These are phyloP conservation scores for Aspergillus nanangensis DNA, from an alignment of 495 filamentous ascomycete species.

Conservation along the genomic window DNA sequence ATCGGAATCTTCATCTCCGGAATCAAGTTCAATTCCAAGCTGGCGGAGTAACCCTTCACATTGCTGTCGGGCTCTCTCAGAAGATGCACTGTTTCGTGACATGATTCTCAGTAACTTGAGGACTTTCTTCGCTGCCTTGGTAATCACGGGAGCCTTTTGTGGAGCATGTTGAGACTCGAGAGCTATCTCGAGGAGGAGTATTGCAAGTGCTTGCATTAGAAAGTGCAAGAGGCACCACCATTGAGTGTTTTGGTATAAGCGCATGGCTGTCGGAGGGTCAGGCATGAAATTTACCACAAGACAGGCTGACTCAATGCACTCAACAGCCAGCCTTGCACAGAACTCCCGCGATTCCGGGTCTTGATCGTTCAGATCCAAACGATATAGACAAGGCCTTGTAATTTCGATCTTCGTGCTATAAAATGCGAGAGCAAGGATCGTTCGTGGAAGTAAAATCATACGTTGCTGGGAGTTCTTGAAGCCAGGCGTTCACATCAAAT, in stretches of 20 bases:
- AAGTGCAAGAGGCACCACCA: constrained; percentile 66
- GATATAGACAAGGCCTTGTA: constrained; percentile 57
- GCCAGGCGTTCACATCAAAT: constrained; percentile 36
- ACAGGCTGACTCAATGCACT: constrained; percentile 56
- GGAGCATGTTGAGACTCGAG: constrained; percentile 52
- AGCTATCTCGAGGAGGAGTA: constrained; percentile 56
- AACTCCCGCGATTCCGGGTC: constrained; percentile 40
- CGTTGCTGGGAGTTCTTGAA: constrained; percentile 31
- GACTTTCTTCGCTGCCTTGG: constrained; percentile 50
- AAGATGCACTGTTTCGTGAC: constrained; percentile 39
- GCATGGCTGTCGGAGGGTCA: constrained; percentile 28
- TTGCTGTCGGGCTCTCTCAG: constrained; percentile 47
- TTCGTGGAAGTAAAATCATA: constrained; percentile 38
- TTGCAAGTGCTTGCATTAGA: constrained; percentile 55
- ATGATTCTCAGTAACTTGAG: constrained; percentile 49
- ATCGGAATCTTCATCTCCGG: neutral
- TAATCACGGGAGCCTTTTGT: constrained; percentile 43
- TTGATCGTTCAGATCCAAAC: constrained; percentile 34
- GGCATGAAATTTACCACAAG: constrained; percentile 51
- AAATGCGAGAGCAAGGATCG: constrained; percentile 50
- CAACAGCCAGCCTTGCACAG: constrained; percentile 46
- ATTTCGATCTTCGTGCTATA: constrained; percentile 57
- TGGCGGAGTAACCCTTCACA: constrained; percentile 44
- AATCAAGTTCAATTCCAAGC: constrained; percentile 14
- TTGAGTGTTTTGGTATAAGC: constrained; percentile 46